Percentiles rank a stretch among this genome's conserved stretches.
Conservation (phyloP, 73 alveolate genomes). For the Blepharisma japonicum region DNA sequence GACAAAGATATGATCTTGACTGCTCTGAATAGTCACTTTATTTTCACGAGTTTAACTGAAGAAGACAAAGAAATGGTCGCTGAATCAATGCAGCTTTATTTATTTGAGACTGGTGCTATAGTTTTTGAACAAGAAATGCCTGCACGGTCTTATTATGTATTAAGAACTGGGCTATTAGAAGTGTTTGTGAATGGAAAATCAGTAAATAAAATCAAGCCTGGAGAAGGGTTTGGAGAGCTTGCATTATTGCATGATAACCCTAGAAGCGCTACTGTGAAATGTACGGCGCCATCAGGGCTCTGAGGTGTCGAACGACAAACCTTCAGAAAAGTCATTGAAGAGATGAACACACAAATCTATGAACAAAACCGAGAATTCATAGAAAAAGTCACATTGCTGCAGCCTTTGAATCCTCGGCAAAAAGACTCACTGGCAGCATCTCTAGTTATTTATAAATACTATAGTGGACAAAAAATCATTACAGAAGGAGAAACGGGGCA, state of each 20-base stretch:
- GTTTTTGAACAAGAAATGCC: slow-evolving; percentile 28
- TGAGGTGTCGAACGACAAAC: slow-evolving; percentile 91
- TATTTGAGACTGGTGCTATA: neutral
- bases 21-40: slow-evolving; percentile 32
- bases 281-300: slow-evolving; percentile 61
- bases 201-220: slow-evolving; percentile 48
- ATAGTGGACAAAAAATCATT: slow-evolving; percentile 52
- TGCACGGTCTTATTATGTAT: neutral
- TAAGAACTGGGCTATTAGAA: slow-evolving; percentile 15
- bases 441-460: slow-evolving; percentile 30
- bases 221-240: slow-evolving; percentile 91
- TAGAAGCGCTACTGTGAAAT: slow-evolving; percentile 84
- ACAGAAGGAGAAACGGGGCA: slow-evolving; percentile 85
- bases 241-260: slow-evolving; percentile 89
- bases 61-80: slow-evolving; percentile 34
- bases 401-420: neutral
- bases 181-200: slow-evolving; percentile 20
- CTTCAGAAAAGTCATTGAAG: slow-evolving; percentile 65
- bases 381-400: slow-evolving; percentile 38
- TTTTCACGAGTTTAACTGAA: slow-evolving; percentile 25
- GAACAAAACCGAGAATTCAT: slow-evolving; percentile 45
- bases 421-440: slow-evolving; percentile 7
- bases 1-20: slow-evolving; percentile 6
- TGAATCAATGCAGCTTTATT: slow-evolving; percentile 15
- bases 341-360: slow-evolving; percentile 36